Percentiles rank a stretch among this genome's conserved stretches.
These are phyloP conservation scores for Helicostylum pulchrum DNA, from an alignment of 192 early-diverging fungal species.

Conservation along the genomic window DNA sequence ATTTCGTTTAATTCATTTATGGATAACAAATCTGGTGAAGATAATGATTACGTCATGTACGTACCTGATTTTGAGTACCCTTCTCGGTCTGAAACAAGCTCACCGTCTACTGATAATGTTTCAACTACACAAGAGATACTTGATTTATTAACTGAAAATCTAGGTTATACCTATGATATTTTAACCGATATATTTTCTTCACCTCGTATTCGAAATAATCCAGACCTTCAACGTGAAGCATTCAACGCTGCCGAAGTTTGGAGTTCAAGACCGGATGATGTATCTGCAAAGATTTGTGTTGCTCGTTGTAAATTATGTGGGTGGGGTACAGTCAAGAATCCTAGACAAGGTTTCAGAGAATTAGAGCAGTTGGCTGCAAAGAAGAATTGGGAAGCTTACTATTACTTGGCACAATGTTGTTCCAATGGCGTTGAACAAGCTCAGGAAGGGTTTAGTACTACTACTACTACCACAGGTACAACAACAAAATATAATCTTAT, in stretches of 20 bases:
- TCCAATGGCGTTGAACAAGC: constrained; percentile 19
- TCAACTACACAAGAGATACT: background rate
- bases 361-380: constrained; percentile 21
- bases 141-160: constrained; percentile 3
- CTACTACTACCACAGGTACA: too few relatives aligned
- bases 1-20: constrained; percentile 3
- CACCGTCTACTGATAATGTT: background rate
- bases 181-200: constrained; percentile 4
- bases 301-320: constrained; percentile 33
- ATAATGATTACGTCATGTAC: constrained; percentile 5
- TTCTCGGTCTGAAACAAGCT: background rate
- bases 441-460: background rate
- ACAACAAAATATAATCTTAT: background rate
- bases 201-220: constrained; percentile 1
- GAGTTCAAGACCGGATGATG: constrained; percentile 7
- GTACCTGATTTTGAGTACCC: background rate
- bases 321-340: constrained; percentile 29
- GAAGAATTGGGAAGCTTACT: constrained; percentile 28
- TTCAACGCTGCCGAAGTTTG: constrained; percentile 9
- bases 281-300: constrained; percentile 25
- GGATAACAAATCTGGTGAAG: background rate
- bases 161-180: constrained; percentile 5
- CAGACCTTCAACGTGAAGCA: constrained; percentile 11
- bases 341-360: constrained; percentile 19
- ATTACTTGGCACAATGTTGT: constrained; percentile 32